These are phyloP conservation scores for Microbotryum lychnidis-dioicae DNA, from an alignment of 1,284 basidiomycete genomes.

Conservation along the genomic window DNA sequence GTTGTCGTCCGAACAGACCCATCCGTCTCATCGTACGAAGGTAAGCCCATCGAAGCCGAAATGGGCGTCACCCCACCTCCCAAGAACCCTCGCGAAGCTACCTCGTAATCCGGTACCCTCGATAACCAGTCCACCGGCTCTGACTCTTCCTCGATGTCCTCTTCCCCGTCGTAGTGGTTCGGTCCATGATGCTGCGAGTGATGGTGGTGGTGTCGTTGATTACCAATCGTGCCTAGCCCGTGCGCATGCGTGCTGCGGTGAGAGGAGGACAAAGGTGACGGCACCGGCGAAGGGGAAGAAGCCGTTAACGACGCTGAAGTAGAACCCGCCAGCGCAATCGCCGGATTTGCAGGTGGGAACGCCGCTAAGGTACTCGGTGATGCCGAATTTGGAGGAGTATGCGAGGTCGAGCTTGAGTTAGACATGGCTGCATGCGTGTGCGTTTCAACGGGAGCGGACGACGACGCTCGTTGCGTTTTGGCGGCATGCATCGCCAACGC, in stretches of 20 bases:
- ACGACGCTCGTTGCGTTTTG: constrained; percentile 6
- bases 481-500: constrained; percentile 30
- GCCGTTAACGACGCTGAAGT: too few relatives aligned
- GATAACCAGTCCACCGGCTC: constrained; percentile 34
- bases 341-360: too few relatives aligned
- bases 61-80: constrained; percentile 77
- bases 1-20: not conserved
- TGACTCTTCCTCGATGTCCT: not conserved
- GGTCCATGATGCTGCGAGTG: constrained; percentile 5
- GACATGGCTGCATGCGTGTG: constrained; percentile 23
- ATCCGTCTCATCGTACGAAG: constrained; percentile 22
- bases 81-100: constrained; percentile 70
- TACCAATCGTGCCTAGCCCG: too few relatives aligned
- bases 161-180: not conserved
- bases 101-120: constrained; percentile 67
- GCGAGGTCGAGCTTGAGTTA: constrained; percentile 13
- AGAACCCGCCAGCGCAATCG: too few relatives aligned
- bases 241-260: too few relatives aligned
- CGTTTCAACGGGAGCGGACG: constrained; percentile 1
- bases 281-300: not conserved
- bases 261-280: not conserved
- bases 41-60: constrained; percentile 12
- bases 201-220: constrained; percentile 5
- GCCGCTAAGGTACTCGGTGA: too few relatives aligned
- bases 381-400: not conserved